Percentiles rank a stretch among this genome's conserved stretches.
Conservation (phyloP, 345 rosid genomes). For the Pistacia integerrima region DNA sequence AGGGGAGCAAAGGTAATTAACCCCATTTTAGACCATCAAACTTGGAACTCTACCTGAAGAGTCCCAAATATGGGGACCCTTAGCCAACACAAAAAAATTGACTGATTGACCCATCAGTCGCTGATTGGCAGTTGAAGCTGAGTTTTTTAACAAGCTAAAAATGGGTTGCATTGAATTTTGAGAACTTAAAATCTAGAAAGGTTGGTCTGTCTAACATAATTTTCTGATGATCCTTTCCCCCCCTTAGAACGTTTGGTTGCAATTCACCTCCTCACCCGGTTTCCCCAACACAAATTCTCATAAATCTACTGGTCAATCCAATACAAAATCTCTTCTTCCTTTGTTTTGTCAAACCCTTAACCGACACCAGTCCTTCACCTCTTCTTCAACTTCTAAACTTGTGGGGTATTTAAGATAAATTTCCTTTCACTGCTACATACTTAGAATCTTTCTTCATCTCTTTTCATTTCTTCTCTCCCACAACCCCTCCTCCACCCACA, state of each 20-base stretch:
- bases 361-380: not conserved
- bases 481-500: too few relatives aligned
- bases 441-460: not conserved
- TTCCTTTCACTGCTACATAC: not conserved
- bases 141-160: not conserved
- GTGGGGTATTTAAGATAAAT: not conserved
- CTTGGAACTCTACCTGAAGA: too few relatives aligned
- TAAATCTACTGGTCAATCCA: conserved; percentile 11
- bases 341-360: conserved; percentile 27
- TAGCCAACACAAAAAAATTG: conserved; percentile 3
- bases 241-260: conserved; percentile 37
- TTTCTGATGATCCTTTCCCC: conserved; percentile 11
- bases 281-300: not conserved
- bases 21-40: too few relatives aligned
- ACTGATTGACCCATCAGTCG: not conserved
- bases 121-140: not conserved
- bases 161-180: not conserved
- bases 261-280: conserved; percentile 8
- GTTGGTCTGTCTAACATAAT: conserved; percentile 28
- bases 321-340: not conserved
- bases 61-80: too few relatives aligned
- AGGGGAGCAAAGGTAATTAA: too few relatives aligned
- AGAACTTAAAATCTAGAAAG: not conserved
- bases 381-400: not conserved
- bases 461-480: not conserved